Evolutionary conservation across 768 basidiomycete genomes (phyloP).

Genomic region (Agaricus blazei): DNA sequence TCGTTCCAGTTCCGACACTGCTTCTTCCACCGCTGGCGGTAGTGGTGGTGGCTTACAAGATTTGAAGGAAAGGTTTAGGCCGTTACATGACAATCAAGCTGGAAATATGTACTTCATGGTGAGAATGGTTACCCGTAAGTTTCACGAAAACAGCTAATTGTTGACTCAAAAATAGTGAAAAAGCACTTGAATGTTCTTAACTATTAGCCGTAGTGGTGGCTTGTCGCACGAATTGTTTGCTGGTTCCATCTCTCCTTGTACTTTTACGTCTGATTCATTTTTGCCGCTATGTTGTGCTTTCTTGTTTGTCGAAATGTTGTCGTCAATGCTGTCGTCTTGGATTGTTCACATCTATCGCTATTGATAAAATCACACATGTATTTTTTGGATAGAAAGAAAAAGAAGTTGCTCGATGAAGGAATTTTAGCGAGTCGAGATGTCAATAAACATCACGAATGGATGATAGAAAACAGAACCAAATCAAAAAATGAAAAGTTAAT

Average conservation of each 20-base stretch:
- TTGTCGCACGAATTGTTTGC: neutral
- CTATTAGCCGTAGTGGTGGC: neutral
- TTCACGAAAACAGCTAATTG: neutral
- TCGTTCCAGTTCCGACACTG: slow-evolving; percentile 47
- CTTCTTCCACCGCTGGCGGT: slow-evolving; percentile 42
- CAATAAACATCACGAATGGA: no score
- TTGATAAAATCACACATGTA: no score
- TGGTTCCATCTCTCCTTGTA: neutral
- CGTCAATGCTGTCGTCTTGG: neutral
- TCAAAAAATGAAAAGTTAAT: no score
- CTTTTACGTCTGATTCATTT: neutral
- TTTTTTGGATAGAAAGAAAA: no score
- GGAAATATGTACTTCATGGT: slow-evolving; percentile 60
- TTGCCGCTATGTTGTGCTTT: neutral
- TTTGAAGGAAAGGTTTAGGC: slow-evolving; percentile 51
- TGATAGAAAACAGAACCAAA: neutral
- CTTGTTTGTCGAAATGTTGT: neutral
- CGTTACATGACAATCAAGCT: slow-evolving; percentile 45
- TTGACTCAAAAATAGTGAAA: neutral
- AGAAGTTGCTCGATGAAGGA: no score
- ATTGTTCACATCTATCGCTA: no score
- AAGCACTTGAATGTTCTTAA: neutral
- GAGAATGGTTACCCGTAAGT: slow-evolving; percentile 7
- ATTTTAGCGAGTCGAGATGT: no score
- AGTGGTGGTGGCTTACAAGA: slow-evolving; percentile 27